These are phyloP conservation scores for Boletus insuetus DNA, from an alignment of 768 basidiomycete species.

Conservation along the genomic window DNA sequence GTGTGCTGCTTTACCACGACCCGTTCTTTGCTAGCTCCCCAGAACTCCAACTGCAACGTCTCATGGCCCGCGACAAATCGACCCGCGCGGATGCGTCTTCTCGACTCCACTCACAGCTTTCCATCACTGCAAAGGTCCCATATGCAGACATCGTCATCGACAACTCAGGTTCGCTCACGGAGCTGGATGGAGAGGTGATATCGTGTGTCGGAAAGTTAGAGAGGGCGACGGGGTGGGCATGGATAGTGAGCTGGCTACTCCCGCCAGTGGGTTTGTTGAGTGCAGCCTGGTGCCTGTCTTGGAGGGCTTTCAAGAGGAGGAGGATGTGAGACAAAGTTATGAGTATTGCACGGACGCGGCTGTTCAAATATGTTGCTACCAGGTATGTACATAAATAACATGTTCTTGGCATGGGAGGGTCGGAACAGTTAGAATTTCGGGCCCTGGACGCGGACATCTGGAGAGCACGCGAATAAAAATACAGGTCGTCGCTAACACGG, in stretches of 20 bases:
- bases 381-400: not conserved
- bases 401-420: not conserved
- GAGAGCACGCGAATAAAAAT: not conserved
- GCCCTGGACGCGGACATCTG: no score
- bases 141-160: slow-evolving; percentile 88
- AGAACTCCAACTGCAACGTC: slow-evolving; percentile 75
- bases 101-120: slow-evolving; percentile 77
- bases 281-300: slow-evolving; percentile 38
- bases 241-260: slow-evolving; percentile 61
- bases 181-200: slow-evolving; percentile 52
- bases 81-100: slow-evolving; percentile 64
- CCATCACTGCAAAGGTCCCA: slow-evolving; percentile 73
- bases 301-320: slow-evolving; percentile 32
- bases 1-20: not conserved
- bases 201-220: slow-evolving; percentile 43
- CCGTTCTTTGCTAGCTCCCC: slow-evolving; percentile 52
- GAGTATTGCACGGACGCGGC: not conserved
- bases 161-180: slow-evolving; percentile 75
- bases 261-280: slow-evolving; percentile 54
- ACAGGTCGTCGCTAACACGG: not conserved
- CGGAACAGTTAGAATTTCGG: no score
- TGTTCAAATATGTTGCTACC: not conserved
- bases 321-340: not conserved
- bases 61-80: slow-evolving; percentile 73
- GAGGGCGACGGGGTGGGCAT: slow-evolving; percentile 50